A percentile compares a stretch with the other conserved stretches of the same genome.
Conservation (phyloP, 1,284 basidiomycete genomes). For the Cryptococcus sp. region DNA sequence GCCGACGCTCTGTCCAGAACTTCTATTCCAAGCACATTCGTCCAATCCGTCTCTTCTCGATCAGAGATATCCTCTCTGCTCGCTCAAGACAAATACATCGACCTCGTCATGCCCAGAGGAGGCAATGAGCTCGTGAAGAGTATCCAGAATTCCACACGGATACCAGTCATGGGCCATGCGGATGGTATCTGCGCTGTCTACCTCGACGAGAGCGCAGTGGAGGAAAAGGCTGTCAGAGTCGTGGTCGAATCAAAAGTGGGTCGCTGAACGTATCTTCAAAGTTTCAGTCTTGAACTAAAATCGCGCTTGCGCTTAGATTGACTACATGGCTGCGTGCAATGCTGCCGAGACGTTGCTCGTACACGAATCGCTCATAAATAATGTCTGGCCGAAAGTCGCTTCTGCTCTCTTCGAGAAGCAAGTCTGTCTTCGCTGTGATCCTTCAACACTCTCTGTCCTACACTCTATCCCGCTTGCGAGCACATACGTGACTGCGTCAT, state of each 20-base stretch:
- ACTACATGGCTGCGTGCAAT: slow-evolving; percentile 97
- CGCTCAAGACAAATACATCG: slow-evolving; percentile 85
- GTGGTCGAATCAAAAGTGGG: slow-evolving; percentile 88
- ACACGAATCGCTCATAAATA: slow-evolving; percentile 68
- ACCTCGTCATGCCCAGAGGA: slow-evolving; percentile 94
- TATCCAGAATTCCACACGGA: slow-evolving; percentile 87
- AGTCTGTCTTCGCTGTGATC: slow-evolving; percentile 80
- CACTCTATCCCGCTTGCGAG: slow-evolving; percentile 45
- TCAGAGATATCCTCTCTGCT: slow-evolving; percentile 86
- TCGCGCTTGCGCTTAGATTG: slow-evolving; percentile 61
- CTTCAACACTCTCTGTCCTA: slow-evolving; percentile 61
- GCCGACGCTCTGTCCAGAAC: slow-evolving; percentile 73
- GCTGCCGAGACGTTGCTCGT: slow-evolving; percentile 87
- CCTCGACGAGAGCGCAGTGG: slow-evolving; percentile 78
- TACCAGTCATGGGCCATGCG: slow-evolving; percentile 98
- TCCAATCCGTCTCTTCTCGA: slow-evolving; percentile 92
- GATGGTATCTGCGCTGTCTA: slow-evolving; percentile 91
- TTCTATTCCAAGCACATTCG: slow-evolving; percentile 72
- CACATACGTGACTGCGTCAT: slow-evolving; percentile 60
- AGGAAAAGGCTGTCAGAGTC: slow-evolving; percentile 75
- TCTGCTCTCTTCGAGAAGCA: slow-evolving; percentile 66
- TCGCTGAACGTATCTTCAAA: neutral
- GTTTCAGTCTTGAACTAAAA: neutral
- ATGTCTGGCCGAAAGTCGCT: slow-evolving; percentile 79
- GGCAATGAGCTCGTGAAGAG: slow-evolving; percentile 85